Conservation (phyloP, 2,329 filamentous ascomycete species). For the Onygena corvina region DNA sequence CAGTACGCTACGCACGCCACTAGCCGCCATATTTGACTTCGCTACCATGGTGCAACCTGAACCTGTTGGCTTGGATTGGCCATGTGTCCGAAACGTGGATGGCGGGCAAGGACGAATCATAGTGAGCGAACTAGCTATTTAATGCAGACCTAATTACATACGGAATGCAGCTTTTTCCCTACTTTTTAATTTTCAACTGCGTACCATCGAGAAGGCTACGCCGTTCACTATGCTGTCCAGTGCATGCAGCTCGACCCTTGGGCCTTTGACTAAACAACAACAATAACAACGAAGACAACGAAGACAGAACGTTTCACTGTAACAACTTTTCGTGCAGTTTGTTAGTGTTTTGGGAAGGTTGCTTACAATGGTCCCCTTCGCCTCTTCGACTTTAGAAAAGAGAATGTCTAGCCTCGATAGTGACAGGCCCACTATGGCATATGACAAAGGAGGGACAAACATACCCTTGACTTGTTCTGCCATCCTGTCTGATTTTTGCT, state of each 20-base stretch:
- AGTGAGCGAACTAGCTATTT: background rate
- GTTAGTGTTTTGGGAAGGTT: too few species aligned
- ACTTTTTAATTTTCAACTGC: background rate
- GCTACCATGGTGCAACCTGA: constrained; percentile 1
- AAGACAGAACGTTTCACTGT: too few species aligned
- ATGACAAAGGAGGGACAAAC: constrained; percentile 5
- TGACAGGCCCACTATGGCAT: constrained; percentile 1
- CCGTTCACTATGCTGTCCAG: too few species aligned
- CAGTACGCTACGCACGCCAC: too few species aligned
- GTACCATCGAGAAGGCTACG: too few species aligned
- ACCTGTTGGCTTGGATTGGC: constrained; percentile 4
- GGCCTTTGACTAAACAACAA: too few species aligned
- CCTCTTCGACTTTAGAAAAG: too few species aligned
- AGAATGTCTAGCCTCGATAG: background rate
- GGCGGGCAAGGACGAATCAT: constrained; percentile 1
- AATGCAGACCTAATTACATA: background rate
- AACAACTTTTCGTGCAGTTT: too few species aligned
- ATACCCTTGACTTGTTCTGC: constrained; percentile 4
- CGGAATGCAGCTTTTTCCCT: background rate
- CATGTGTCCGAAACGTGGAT: constrained; percentile 6
- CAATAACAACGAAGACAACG: too few species aligned
- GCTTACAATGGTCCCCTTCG: too few species aligned
- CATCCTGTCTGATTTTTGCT: background rate
- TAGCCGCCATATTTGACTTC: background rate
- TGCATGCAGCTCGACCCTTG: too few species aligned